Percentiles rank a stretch among this genome's conserved stretches.
These are phyloP conservation scores for Chrysosphaeria jannelii DNA, from an alignment of 2,329 filamentous ascomycete genomes.

Conservation along the genomic window DNA sequence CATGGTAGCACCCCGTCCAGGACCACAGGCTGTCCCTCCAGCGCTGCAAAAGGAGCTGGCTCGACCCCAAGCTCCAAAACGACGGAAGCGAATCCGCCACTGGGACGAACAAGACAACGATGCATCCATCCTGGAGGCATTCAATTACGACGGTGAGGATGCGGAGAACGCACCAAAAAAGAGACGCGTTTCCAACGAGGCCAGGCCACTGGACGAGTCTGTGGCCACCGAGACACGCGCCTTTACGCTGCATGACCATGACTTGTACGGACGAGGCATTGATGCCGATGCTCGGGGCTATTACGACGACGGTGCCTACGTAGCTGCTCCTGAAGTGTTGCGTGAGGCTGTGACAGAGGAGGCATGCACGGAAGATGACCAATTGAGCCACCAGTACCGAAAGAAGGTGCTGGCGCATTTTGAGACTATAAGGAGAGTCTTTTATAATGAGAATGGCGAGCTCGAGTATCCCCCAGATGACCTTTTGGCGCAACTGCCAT, in stretches of 20 bases:
- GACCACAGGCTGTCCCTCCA: slow-evolving; percentile 12
- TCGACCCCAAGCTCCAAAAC: slow-evolving; percentile 4
- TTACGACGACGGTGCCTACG: slow-evolving; percentile 55
- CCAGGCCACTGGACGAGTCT: too few relatives aligned
- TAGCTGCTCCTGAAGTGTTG: slow-evolving; percentile 18
- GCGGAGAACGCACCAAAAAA: slow-evolving; percentile 4
- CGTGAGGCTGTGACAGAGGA: slow-evolving; percentile 6
- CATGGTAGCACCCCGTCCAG: slow-evolving; percentile 28
- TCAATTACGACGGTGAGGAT: slow-evolving; percentile 6
- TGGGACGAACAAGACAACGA: slow-evolving; percentile 5
- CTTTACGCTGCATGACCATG: too few relatives aligned
- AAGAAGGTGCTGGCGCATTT: slow-evolving; percentile 31
- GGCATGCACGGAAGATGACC: slow-evolving; percentile 4
- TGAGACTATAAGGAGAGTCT: too few relatives aligned
- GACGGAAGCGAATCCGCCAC: slow-evolving; percentile 3
- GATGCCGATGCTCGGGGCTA: slow-evolving; percentile 30
- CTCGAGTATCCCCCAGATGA: too few relatives aligned
- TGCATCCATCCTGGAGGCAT: slow-evolving; percentile 1
- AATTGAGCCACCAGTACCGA: slow-evolving; percentile 37
- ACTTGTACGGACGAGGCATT: slow-evolving; percentile 16
- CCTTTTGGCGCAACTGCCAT: too few relatives aligned
- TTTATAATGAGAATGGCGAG: too few relatives aligned
- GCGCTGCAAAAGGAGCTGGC: slow-evolving; percentile 8
- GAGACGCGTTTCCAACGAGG: too few relatives aligned
- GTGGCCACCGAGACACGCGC: too few relatives aligned